A percentile compares a stretch with the other conserved stretches of the same genome.
Evolutionary conservation across 2,329 filamentous ascomycete species (phyloP).

Genomic region (Stagonosporopsis vannaccii): DNA sequence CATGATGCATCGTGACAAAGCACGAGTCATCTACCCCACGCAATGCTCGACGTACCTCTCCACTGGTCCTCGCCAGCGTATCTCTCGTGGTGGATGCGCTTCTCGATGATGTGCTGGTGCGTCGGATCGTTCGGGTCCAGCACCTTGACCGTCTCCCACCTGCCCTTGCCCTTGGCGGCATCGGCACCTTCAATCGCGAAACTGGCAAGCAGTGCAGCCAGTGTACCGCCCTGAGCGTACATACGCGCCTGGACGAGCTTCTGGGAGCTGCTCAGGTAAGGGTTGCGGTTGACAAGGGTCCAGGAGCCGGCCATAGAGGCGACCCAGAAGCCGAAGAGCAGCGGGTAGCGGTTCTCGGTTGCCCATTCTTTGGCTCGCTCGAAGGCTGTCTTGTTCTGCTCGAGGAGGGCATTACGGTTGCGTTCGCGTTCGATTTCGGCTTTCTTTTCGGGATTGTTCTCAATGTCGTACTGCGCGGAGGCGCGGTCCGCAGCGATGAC

Average conservation of each 20-base stretch:
- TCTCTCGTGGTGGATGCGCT: conserved; percentile 84
- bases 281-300: conserved; percentile 77
- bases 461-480: conserved; percentile 74
- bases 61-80: conserved; percentile 92
- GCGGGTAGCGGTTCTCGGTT: conserved; percentile 81
- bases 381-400: conserved; percentile 62
- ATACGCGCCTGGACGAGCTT: conserved; percentile 95
- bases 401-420: conserved; percentile 50
- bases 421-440: conserved; percentile 39
- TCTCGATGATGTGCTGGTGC: conserved; percentile 84
- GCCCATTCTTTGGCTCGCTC: conserved; percentile 76
- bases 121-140: conserved; percentile 81
- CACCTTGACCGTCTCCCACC: conserved; percentile 86
- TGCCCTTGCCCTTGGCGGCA: conserved; percentile 74
- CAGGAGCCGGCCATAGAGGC: conserved; percentile 79
- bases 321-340: conserved; percentile 83
- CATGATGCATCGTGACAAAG: conserved; percentile 21
- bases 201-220: conserved; percentile 81
- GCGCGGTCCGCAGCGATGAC: conserved; percentile 85
- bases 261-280: conserved; percentile 76
- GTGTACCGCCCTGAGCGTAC: conserved; percentile 88
- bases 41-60: conserved; percentile 68
- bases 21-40: conserved; percentile 1
- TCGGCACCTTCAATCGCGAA: conserved; percentile 85
- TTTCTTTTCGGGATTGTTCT: conserved; percentile 65